These are phyloP conservation scores for Piromyces finnis DNA, from an alignment of 192 early-diverging fungal species.

Conservation along the genomic window DNA sequence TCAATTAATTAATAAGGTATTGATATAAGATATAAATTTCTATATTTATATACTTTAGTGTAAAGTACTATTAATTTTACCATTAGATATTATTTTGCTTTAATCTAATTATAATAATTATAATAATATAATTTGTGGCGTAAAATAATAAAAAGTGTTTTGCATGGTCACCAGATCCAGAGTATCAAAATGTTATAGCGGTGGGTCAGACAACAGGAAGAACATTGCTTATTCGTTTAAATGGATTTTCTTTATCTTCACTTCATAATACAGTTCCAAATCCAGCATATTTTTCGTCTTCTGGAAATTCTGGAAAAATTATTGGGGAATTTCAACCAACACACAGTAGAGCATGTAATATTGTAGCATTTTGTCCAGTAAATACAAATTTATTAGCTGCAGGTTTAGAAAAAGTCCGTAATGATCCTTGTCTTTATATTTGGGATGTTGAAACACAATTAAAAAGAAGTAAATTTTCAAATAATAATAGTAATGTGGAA, in stretches of 20 bases:
- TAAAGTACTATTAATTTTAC: no score
- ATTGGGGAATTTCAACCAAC: constrained; percentile 5
- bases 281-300: not conserved
- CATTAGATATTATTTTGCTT: no score
- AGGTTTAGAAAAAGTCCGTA: constrained; percentile 57
- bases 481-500: not conserved
- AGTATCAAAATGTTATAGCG: not conserved
- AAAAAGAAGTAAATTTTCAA: not conserved
- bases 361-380: constrained; percentile 49
- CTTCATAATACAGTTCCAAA: not conserved
- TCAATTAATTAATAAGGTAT: not conserved
- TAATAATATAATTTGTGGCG: no score
- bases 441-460: constrained; percentile 50
- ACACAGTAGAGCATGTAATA: constrained; percentile 45
- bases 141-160: no score
- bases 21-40: no score
- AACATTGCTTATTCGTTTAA: not conserved
- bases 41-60: no score
- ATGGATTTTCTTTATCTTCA: not conserved
- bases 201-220: not conserved
- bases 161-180: constrained; percentile 3
- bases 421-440: constrained; percentile 48
- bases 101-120: no score
- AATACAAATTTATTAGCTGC: constrained; percentile 36
- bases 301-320: not conserved